Evolutionary conservation across 2,329 filamentous ascomycete genomes (phyloP).

Genomic region (Fonsecaea monophora): DNA sequence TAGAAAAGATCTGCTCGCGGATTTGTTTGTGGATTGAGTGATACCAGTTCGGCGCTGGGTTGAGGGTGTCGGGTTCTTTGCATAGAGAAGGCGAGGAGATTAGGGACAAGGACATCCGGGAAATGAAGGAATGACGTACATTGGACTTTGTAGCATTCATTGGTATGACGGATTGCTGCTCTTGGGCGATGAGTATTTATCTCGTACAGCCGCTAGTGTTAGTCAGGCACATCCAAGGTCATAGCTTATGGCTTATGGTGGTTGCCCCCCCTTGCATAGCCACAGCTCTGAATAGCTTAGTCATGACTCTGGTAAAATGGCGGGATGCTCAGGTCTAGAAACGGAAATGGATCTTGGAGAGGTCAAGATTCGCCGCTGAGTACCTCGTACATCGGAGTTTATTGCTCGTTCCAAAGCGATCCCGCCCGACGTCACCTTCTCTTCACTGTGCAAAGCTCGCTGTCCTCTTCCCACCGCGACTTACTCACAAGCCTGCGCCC

Average conservation of each 20-base stretch:
- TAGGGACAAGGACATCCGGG: neutral
- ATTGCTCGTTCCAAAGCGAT: slow-evolving; percentile 6
- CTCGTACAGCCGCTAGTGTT: neutral
- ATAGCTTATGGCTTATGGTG: neutral
- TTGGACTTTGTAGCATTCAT: neutral
- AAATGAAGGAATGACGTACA: neutral
- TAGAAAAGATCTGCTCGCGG: slow-evolving; percentile 68
- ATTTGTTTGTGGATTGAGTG: slow-evolving; percentile 74
- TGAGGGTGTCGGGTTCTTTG: neutral
- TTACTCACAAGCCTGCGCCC: neutral
- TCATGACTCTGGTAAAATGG: no score
- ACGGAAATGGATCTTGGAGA: no score
- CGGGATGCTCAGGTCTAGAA: no score
- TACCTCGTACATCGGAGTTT: neutral
- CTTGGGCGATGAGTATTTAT: no score
- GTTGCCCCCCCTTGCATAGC: neutral
- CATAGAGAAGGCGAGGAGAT: neutral
- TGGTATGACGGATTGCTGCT: no score
- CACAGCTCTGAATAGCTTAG: no score
- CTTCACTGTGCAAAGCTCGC: neutral
- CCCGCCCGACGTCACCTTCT: slow-evolving; percentile 2
- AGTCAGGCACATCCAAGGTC: neutral
- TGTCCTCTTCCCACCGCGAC: neutral
- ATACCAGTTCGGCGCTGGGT: neutral
- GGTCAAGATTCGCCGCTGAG: no score